A percentile compares a stretch with the other conserved stretches of the same genome.
Conservation (phyloP, 1,284 basidiomycete genomes). For the Mycena citricolor region DNA sequence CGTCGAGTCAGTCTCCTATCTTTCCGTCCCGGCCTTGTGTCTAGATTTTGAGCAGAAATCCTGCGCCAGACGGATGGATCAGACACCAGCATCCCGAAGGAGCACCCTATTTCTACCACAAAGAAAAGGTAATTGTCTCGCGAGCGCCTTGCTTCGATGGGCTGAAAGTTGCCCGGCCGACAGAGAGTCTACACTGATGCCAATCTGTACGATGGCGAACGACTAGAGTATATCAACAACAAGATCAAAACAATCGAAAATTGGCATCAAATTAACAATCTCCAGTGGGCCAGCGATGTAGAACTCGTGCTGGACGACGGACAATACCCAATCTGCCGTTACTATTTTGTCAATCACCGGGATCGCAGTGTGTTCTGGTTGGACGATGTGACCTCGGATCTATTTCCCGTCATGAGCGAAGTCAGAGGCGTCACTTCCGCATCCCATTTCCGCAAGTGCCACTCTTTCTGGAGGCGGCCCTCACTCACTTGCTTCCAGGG, state of each 20-base stretch:
- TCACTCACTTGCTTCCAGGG: conserved; percentile 33
- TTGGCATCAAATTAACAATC: conserved; percentile 26
- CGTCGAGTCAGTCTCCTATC: too few species aligned
- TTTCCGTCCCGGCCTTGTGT: too few species aligned
- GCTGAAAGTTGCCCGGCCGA: neutral
- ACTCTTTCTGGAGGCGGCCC: neutral
- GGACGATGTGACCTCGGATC: conserved; percentile 32
- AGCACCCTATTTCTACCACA: conserved; percentile 15
- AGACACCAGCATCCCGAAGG: conserved; percentile 16
- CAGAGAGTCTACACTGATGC: conserved; percentile 42
- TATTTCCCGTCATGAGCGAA: conserved; percentile 31
- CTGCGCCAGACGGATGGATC: conserved; percentile 9
- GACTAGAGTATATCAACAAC: conserved; percentile 27
- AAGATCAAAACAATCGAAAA: conserved; percentile 30
- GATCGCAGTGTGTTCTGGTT: conserved; percentile 41
- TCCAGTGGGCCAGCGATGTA: conserved; percentile 26
- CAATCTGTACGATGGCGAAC: conserved; percentile 33
- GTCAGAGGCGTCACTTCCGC: conserved; percentile 37
- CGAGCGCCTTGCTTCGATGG: neutral
- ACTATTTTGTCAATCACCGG: conserved; percentile 44
- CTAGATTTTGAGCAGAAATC: neutral
- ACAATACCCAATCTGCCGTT: conserved; percentile 31
- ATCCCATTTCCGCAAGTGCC: conserved; percentile 42
- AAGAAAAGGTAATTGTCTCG: conserved; percentile 7
- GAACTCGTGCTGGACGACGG: conserved; percentile 39